A percentile compares a stretch with the other conserved stretches of the same genome.
Conservation (phyloP, 73 alveolate genomes). For the Stentor coeruleus region DNA sequence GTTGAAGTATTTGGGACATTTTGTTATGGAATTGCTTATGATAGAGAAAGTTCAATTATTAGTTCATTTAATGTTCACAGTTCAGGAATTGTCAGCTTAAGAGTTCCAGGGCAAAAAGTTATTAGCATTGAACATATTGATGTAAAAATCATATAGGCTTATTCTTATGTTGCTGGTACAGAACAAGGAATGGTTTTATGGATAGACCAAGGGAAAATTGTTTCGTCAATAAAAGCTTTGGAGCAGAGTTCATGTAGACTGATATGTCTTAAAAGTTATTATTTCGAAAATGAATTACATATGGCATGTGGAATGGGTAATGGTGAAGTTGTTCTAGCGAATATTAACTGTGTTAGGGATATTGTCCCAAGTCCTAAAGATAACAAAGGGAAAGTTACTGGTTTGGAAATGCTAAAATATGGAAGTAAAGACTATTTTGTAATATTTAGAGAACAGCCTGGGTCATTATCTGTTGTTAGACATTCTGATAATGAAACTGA, state of each 20-base stretch:
- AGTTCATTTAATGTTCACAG: neutral
- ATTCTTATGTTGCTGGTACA: neutral
- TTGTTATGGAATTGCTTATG: neutral
- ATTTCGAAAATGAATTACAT: neutral
- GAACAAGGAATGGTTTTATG: neutral
- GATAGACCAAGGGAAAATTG: neutral
- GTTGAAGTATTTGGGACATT: neutral
- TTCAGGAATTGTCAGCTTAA: too few relatives aligned
- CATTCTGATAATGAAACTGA: neutral
- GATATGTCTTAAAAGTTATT: neutral
- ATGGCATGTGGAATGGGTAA: neutral
- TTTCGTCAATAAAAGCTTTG: neutral
- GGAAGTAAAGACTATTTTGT: neutral
- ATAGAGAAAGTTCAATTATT: neutral
- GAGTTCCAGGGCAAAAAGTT: neutral
- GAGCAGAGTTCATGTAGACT: neutral
- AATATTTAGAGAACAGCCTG: neutral
- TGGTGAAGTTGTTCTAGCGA: neutral
- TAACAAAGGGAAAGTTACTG: neutral
- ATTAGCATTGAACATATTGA: neutral
- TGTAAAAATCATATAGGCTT: neutral
- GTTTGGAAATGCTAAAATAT: neutral
- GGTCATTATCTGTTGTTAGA: neutral
- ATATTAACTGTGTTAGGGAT: neutral
- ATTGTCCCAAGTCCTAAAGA: neutral